A percentile compares a stretch with the other conserved stretches of the same genome.
These are phyloP conservation scores for Pilaira anomala DNA, from an alignment of 192 early-diverging fungal genomes.

Conservation along the genomic window DNA sequence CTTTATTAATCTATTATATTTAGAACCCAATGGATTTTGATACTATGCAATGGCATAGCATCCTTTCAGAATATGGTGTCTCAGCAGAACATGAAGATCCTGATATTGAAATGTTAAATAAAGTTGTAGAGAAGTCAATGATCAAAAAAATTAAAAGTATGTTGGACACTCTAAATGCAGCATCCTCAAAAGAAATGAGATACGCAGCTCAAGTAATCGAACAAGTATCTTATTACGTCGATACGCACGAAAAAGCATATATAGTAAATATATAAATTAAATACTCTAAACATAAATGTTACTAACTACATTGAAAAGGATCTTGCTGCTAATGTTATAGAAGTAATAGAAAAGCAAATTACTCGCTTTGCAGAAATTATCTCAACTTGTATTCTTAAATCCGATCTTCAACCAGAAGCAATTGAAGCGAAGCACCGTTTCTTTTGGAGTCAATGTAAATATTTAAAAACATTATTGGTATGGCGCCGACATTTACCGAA, in stretches of 20 bases:
- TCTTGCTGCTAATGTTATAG: slow-evolving; percentile 10
- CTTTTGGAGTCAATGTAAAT: slow-evolving; percentile 30
- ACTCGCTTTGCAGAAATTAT: slow-evolving; percentile 26
- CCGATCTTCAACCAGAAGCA: background rate
- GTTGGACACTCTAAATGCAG: slow-evolving; percentile 24
- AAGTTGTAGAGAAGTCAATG: slow-evolving; percentile 33
- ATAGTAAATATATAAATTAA: slow-evolving; percentile 18
- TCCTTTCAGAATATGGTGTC: slow-evolving; percentile 29
- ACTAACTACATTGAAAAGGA: slow-evolving; percentile 8
- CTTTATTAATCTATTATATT: background rate
- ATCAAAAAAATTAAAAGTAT: slow-evolving; percentile 24
- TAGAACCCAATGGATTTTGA: slow-evolving; percentile 32
- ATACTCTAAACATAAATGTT: background rate
- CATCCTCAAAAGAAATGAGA: slow-evolving; percentile 23
- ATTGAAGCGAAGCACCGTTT: slow-evolving; percentile 25
- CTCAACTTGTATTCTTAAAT: background rate
- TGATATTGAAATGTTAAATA: slow-evolving; percentile 36
- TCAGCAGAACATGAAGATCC: slow-evolving; percentile 26
- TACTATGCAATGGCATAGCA: slow-evolving; percentile 37
- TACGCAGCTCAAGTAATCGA: slow-evolving; percentile 25
- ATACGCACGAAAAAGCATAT: slow-evolving; percentile 21
- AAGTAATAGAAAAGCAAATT: slow-evolving; percentile 13
- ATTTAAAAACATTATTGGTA: slow-evolving; percentile 9
- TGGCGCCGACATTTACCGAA: slow-evolving; percentile 23
- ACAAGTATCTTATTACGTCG: slow-evolving; percentile 39